These are phyloP conservation scores for Globisporangium nodosum DNA, from an alignment of 352 stramenopile genomes.

Conservation along the genomic window DNA sequence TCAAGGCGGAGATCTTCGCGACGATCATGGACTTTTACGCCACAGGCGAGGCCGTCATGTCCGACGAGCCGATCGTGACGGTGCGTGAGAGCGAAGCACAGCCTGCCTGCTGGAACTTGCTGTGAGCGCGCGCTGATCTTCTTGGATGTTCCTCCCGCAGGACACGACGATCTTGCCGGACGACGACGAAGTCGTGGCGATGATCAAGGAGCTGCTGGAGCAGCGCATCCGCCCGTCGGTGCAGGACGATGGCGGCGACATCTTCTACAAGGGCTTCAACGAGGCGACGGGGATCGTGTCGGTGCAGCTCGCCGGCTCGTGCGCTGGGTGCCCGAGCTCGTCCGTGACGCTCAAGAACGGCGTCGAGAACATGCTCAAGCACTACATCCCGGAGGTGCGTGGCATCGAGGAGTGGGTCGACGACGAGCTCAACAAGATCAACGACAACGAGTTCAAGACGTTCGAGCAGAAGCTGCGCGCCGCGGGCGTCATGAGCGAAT, in stretches of 20 bases:
- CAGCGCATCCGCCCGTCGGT: slow-evolving; percentile 97
- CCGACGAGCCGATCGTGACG: slow-evolving; percentile 81
- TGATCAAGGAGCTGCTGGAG: slow-evolving; percentile 99
- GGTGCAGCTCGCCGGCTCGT: slow-evolving; percentile 93
- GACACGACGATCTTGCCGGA: slow-evolving; percentile 94
- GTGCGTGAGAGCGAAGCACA: slow-evolving; percentile 17
- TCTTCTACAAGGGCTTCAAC: slow-evolving; percentile 97
- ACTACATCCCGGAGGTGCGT: slow-evolving; percentile 99
- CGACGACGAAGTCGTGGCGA: slow-evolving; percentile 97
- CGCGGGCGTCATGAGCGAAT: slow-evolving; percentile 76
- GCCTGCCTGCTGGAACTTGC: neutral
- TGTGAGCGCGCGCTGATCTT: neutral
- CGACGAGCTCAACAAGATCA: slow-evolving; percentile 71
- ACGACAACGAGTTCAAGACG: slow-evolving; percentile 77
- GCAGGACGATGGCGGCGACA: slow-evolving; percentile 99
- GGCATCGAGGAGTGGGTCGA: slow-evolving; percentile 77
- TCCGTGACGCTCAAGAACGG: slow-evolving; percentile 98
- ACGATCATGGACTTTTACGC: slow-evolving; percentile 98
- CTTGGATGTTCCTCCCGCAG: slow-evolving; percentile 14
- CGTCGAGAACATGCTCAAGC: slow-evolving; percentile 99
- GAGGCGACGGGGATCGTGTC: slow-evolving; percentile 90
- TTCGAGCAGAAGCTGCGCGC: slow-evolving; percentile 81
- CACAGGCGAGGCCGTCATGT: slow-evolving; percentile 83
- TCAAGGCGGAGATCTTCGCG: slow-evolving; percentile 92
- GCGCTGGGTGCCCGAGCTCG: slow-evolving; percentile 96